phyloP scores from a whole-genome alignment of 1,139 yeast genomes.

The Taphrina betulina region DNA sequence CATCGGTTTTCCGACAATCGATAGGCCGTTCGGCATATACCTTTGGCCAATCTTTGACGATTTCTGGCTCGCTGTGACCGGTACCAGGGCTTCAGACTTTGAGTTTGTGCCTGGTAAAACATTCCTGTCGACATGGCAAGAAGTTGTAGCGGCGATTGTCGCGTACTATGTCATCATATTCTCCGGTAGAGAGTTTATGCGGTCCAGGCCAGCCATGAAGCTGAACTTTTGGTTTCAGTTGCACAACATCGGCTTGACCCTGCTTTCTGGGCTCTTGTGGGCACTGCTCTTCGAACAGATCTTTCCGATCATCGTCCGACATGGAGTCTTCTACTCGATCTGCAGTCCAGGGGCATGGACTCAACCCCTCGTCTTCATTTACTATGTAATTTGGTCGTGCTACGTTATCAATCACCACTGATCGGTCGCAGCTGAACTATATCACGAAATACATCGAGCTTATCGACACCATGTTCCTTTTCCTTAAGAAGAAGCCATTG shows the following conservation, averaged over 20 bases:
- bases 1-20: conserved; percentile 52
- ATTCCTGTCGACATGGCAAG: conserved; percentile 56
- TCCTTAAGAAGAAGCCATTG: conserved; percentile 80
- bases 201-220: conserved; percentile 61
- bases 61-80: conserved; percentile 53
- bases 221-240: conserved; percentile 71
- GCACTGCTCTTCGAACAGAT: conserved; percentile 77
- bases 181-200: conserved; percentile 69
- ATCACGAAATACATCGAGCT: conserved; percentile 63
- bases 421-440: conserved; percentile 34
- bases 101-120: conserved; percentile 59
- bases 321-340: conserved; percentile 83
- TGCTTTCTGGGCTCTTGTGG: conserved; percentile 65
- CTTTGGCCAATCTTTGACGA: conserved; percentile 74
- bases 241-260: conserved; percentile 77
- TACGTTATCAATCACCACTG: conserved; percentile 48
- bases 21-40: conserved; percentile 84
- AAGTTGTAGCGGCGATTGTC: conserved; percentile 61
- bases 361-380: conserved; percentile 75
- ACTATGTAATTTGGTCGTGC: conserved; percentile 50
- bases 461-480: conserved; percentile 87
- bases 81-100: conserved; percentile 67
- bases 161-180: conserved; percentile 76
- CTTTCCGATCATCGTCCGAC: conserved; percentile 69
- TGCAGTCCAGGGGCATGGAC: conserved; percentile 82